These are phyloP conservation scores for Exophiala oligosperma DNA, from an alignment of 2,329 filamentous ascomycete species.

Conservation along the genomic window DNA sequence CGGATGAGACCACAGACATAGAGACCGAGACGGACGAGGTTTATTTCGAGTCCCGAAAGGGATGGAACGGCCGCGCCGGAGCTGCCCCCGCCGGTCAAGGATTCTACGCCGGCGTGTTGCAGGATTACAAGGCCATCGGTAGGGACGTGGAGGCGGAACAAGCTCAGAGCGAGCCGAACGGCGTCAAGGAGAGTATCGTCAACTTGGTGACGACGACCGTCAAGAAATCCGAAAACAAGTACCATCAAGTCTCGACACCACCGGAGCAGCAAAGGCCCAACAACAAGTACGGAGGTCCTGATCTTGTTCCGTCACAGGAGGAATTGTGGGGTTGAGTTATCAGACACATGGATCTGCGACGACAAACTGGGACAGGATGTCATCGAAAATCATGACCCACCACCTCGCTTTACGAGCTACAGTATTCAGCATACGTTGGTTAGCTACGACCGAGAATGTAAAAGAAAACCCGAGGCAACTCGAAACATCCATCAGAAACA, in stretches of 20 bases:
- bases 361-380: too few species aligned
- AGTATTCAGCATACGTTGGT: too few species aligned
- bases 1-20: conserved; percentile 18
- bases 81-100: conserved; percentile 9
- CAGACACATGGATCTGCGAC: too few species aligned
- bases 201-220: conserved; percentile 5
- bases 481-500: too few species aligned
- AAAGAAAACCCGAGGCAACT: too few species aligned
- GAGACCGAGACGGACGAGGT: conserved; percentile 23
- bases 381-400: too few species aligned
- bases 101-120: conserved; percentile 19
- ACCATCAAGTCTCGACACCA: too few species aligned
- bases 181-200: conserved; percentile 3
- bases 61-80: conserved; percentile 20
- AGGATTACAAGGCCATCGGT: conserved; percentile 21
- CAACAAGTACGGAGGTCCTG: conserved; percentile 10
- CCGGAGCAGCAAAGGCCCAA: not conserved
- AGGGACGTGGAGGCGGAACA: conserved; percentile 17
- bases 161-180: not conserved
- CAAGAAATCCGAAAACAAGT: conserved; percentile 7
- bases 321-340: conserved; percentile 21
- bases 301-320: conserved; percentile 19
- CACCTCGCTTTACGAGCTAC: too few species aligned
- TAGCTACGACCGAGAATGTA: too few species aligned
- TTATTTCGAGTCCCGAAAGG: conserved; percentile 24